These are phyloP conservation scores for Neonectria magnoliae DNA, from an alignment of 2,329 filamentous ascomycete species.

Conservation along the genomic window DNA sequence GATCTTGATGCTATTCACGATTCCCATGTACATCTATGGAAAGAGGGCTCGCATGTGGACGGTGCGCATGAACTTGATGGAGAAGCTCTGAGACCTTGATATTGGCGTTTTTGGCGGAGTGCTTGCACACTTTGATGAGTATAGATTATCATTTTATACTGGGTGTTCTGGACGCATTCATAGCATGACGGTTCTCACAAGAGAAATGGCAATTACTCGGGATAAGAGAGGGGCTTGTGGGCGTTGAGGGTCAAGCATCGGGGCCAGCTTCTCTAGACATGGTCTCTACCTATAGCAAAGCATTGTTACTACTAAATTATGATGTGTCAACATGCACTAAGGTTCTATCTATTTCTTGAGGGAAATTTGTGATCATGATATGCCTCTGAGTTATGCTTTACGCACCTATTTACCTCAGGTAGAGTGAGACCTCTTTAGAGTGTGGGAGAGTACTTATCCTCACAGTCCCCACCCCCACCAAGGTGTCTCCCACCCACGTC, in stretches of 20 bases:
- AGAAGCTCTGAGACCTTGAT: slow-evolving; percentile 64
- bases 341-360: not conserved
- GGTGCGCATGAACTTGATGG: slow-evolving; percentile 84
- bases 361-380: not conserved
- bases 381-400: not conserved
- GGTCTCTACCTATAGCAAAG: not conserved
- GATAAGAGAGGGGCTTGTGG: not conserved
- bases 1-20: slow-evolving; percentile 74
- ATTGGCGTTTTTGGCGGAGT: slow-evolving; percentile 19
- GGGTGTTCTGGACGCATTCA: slow-evolving; percentile 2
- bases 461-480: slow-evolving; percentile 34
- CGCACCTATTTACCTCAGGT: not conserved
- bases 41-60: slow-evolving; percentile 97
- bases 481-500: slow-evolving; percentile 16
- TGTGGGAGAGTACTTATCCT: not conserved
- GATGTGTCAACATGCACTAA: not conserved
- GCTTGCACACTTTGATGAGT: not conserved
- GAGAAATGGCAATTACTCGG: not conserved
- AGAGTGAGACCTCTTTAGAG: not conserved
- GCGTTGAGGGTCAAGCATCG: not conserved
- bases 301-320: not conserved
- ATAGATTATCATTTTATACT: not conserved
- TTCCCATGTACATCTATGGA: slow-evolving; percentile 95
- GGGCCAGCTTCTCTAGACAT: not conserved
- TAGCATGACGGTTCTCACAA: not conserved